A percentile compares a stretch with the other conserved stretches of the same genome.
phyloP scores from a whole-genome alignment of 768 basidiomycete species.

The Mycena albidolilacea region DNA sequence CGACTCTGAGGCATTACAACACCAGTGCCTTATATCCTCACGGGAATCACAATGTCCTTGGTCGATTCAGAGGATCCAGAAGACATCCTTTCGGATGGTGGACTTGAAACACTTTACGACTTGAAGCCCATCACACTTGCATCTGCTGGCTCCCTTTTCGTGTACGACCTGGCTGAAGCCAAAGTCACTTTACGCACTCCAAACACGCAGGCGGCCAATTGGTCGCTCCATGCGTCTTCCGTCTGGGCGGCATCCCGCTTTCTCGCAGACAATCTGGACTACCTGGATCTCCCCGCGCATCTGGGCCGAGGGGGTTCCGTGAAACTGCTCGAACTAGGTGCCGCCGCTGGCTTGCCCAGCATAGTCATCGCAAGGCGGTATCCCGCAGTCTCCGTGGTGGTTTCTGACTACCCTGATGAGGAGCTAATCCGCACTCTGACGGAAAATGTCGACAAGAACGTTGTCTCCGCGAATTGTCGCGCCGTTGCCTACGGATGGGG shows the following conservation, averaged over 20 bases:
- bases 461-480: slow-evolving; percentile 61
- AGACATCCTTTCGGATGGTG: slow-evolving; percentile 76
- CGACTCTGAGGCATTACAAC: too few relatives aligned
- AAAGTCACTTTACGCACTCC: slow-evolving; percentile 69
- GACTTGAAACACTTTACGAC: slow-evolving; percentile 72
- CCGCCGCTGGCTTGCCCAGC: slow-evolving; percentile 81
- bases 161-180: slow-evolving; percentile 52
- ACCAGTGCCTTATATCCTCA: too few relatives aligned
- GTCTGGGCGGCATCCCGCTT: slow-evolving; percentile 81
- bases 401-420: slow-evolving; percentile 83
- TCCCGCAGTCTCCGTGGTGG: slow-evolving; percentile 59
- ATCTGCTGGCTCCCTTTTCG: slow-evolving; percentile 67
- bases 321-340: slow-evolving; percentile 79
- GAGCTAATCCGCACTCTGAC: slow-evolving; percentile 69
- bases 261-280: slow-evolving; percentile 74
- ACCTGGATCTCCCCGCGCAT: slow-evolving; percentile 53
- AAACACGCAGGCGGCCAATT: slow-evolving; percentile 77
- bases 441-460: slow-evolving; percentile 70
- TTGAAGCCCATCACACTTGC: slow-evolving; percentile 73
- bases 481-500: slow-evolving; percentile 80
- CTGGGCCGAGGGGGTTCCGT: slow-evolving; percentile 38
- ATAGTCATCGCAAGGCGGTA: slow-evolving; percentile 73
- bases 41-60: background rate
- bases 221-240: slow-evolving; percentile 84
- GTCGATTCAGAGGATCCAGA: slow-evolving; percentile 59